Percentiles rank a stretch among this genome's conserved stretches.
phyloP scores from a whole-genome alignment of 2,329 filamentous ascomycete genomes.

The Rutstroemia sp. region DNA sequence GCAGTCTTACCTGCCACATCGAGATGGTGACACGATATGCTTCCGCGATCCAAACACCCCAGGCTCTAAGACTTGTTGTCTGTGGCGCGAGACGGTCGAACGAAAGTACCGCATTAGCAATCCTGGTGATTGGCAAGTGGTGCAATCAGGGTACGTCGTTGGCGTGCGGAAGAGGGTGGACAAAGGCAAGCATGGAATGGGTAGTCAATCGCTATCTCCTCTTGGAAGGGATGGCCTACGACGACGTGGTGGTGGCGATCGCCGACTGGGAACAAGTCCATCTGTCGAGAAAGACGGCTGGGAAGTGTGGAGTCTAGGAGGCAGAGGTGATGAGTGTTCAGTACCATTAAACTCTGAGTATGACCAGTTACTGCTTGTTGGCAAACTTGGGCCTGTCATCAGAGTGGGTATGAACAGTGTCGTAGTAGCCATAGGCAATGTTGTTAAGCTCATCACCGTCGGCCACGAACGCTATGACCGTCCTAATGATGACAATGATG shows the following conservation, averaged over 20 bases:
- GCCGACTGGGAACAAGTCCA: background rate
- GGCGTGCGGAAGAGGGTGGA: constrained; percentile 48
- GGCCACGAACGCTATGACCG: constrained; percentile 57
- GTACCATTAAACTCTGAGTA: constrained; percentile 10
- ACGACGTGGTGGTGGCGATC: constrained; percentile 11
- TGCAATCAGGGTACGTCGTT: constrained; percentile 52
- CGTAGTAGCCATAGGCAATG: constrained; percentile 64
- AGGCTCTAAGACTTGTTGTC: constrained; percentile 38
- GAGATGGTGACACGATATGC: constrained; percentile 49
- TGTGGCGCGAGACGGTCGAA: constrained; percentile 45
- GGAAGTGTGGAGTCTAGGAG: constrained; percentile 46
- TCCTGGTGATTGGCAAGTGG: constrained; percentile 57
- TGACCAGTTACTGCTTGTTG: constrained; percentile 52
- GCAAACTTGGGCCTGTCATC: constrained; percentile 56
- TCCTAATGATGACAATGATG: constrained; percentile 15
- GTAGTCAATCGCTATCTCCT: background rate
- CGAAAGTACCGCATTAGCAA: constrained; percentile 47
- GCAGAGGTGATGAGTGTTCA: constrained; percentile 32
- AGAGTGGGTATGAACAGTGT: constrained; percentile 56
- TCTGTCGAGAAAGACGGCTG: constrained; percentile 30
- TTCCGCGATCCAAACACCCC: constrained; percentile 40
- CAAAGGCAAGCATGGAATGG: constrained; percentile 6
- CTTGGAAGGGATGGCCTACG: constrained; percentile 12
- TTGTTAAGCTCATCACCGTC: constrained; percentile 62
- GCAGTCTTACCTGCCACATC: constrained; percentile 51